Conservation (phyloP, 23 red algal species). For the Gracilariopsis chorda region DNA sequence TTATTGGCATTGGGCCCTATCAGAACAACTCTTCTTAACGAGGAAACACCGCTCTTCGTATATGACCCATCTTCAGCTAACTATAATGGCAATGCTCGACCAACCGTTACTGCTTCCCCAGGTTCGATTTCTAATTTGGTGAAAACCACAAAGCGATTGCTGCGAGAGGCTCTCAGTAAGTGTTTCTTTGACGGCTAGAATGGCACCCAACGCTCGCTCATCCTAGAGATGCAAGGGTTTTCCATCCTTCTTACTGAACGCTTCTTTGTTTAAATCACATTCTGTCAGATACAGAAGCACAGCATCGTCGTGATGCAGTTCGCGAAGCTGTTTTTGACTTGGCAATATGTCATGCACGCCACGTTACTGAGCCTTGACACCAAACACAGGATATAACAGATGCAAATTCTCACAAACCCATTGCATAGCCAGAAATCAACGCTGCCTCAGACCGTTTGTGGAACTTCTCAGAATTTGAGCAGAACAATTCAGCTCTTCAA, state of each 20-base stretch:
- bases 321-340: neutral
- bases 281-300: neutral
- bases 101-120: neutral
- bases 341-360: no score
- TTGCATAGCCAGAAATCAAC: neutral
- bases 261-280: neutral
- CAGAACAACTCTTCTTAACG: neutral
- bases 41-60: neutral
- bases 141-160: neutral
- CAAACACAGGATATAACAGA: no score
- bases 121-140: neutral
- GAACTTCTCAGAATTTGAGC: neutral
- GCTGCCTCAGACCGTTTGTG: neutral
- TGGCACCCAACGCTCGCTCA: neutral
- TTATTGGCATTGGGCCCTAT: neutral
- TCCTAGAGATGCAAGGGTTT: neutral
- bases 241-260: neutral
- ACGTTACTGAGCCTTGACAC: no score
- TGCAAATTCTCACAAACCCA: no score
- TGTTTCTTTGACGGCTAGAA: constrained; percentile 5
- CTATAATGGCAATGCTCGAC: neutral
- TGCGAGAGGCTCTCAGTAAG: neutral
- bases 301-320: neutral
- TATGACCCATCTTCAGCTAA: neutral
- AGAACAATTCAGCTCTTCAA: neutral